A percentile compares a stretch with the other conserved stretches of the same genome.
These are phyloP conservation scores for Penicillium sp. DNA, from an alignment of 2,329 filamentous ascomycete species.

Conservation along the genomic window DNA sequence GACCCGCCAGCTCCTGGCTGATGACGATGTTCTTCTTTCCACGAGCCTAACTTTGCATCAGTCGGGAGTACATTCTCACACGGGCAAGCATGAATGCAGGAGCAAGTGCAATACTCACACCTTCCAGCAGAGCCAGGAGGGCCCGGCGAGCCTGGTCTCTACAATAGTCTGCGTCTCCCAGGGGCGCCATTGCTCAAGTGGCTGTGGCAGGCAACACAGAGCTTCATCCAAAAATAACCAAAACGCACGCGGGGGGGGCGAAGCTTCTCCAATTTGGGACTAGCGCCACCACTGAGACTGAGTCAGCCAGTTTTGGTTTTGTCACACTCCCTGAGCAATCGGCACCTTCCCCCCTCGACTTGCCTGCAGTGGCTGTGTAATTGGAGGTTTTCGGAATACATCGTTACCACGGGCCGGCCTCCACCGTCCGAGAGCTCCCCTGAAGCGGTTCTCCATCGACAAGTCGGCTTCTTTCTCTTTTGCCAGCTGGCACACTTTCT, in stretches of 20 bases:
- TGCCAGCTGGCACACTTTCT: constrained; percentile 9
- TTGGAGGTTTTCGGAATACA: constrained; percentile 8
- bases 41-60: constrained; percentile 61
- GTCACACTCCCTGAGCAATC: background rate
- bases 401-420: constrained; percentile 11
- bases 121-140: constrained; percentile 83
- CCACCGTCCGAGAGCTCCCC: constrained; percentile 22
- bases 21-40: constrained; percentile 98
- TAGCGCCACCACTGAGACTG: constrained; percentile 15
- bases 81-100: constrained; percentile 4
- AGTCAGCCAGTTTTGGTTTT: constrained; percentile 10
- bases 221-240: constrained; percentile 18
- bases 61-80: constrained; percentile 2
- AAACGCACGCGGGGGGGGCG: constrained; percentile 5
- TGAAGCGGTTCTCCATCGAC: constrained; percentile 13
- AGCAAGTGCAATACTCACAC: constrained; percentile 61
- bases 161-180: constrained; percentile 41
- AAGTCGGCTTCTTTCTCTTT: too few relatives aligned
- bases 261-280: constrained; percentile 13
- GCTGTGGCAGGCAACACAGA: constrained; percentile 16
- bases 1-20: constrained; percentile 82
- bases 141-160: constrained; percentile 67
- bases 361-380: background rate
- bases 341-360: background rate
- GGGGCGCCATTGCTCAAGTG: constrained; percentile 18